Evolutionary conservation across 1,284 basidiomycete species (phyloP), one percentile per base, ranked within the genome.

Genomic region (Porodaedalea pini): DNA sequence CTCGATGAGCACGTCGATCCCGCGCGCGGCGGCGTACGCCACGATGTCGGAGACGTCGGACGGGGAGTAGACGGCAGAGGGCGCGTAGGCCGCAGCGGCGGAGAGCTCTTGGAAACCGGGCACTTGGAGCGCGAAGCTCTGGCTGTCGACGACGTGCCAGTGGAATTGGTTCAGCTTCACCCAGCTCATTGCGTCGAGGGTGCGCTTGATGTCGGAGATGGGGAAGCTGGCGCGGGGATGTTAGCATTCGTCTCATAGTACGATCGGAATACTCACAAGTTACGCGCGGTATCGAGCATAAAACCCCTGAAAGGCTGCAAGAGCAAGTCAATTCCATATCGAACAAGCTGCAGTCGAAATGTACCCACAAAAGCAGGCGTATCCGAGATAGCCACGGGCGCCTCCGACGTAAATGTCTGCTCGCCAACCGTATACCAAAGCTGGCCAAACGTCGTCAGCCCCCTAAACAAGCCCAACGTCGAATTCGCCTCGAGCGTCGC

Each of bases 161-260:
- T 92, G 89, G 71, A 92, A 85, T 29, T 79, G 79, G 68, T 82
- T 88, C 56, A 90, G 82, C 76, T 96, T 97, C 62, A 90, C 88
- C 80, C 82, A 85, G 61, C 85, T 86, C 92, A 94, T 94, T 1
- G 88, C 85, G 62, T 94, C 88, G 17, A 98, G 70, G 5, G 86
- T 88, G 32, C 86, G 80, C 57, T 85, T 78, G 65, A 94, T 81
- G 63, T 89, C 85, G 0, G 68, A 50, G 4, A 88, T 76, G 0
- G 86, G 79, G 72, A 86, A 90, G 67, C 87, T 89, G 61, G 27
- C 51, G 21, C 21, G 52, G 2, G 19, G 5, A 3, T 67, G 11
- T 17, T n/a, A 6, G 15, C 31, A n/a, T n/a, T n/a, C n/a, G n/a
- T n/a, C n/a, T n/a, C n/a, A n/a, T n/a, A n/a, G n/a, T n/a, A n/a